Evolutionary conservation across 2,329 filamentous ascomycete species (phyloP).

Genomic region (Aspergillus fructus): DNA sequence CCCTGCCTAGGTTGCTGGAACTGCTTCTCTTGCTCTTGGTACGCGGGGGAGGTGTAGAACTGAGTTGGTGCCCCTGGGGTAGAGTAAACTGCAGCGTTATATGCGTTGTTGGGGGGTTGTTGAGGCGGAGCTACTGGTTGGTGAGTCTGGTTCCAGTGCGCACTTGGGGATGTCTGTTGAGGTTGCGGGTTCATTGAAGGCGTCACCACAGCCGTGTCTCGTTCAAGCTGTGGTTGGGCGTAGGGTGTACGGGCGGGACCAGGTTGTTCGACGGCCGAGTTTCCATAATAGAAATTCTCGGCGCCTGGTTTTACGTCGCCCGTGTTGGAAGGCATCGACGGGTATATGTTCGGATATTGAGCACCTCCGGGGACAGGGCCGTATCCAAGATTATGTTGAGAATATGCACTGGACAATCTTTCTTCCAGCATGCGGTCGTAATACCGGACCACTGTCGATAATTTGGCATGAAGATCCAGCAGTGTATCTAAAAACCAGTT

Average conservation of each 20-base stretch:
- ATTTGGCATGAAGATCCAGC: slow-evolving; percentile 88
- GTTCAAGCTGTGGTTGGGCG: slow-evolving; percentile 41
- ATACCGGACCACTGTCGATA: slow-evolving; percentile 93
- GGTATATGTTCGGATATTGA: slow-evolving; percentile 65
- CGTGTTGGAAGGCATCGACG: slow-evolving; percentile 61
- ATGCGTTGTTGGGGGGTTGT: slow-evolving; percentile 16
- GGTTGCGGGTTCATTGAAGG: slow-evolving; percentile 22
- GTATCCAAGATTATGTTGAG: slow-evolving; percentile 72
- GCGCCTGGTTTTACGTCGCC: slow-evolving; percentile 54
- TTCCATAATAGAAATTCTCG: slow-evolving; percentile 81
- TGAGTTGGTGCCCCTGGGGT: slow-evolving; percentile 17
- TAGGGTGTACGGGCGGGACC: slow-evolving; percentile 52
- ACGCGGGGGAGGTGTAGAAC: slow-evolving; percentile 18
- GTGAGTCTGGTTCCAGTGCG: slow-evolving; percentile 23
- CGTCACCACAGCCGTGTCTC: slow-evolving; percentile 19
- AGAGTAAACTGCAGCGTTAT: slow-evolving; percentile 18
- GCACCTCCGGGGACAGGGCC: slow-evolving; percentile 44
- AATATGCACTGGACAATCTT: slow-evolving; percentile 86
- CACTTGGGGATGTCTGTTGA: slow-evolving; percentile 14
- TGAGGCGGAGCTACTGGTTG: slow-evolving; percentile 23
- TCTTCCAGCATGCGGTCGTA: slow-evolving; percentile 99
- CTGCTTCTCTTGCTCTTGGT: slow-evolving; percentile 16
- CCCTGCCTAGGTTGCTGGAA: slow-evolving; percentile 21
- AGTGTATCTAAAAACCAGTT: slow-evolving; percentile 67
- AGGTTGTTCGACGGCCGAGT: slow-evolving; percentile 52